A percentile compares a stretch with the other conserved stretches of the same genome.
These are phyloP conservation scores for Tirmania nivea DNA, from an alignment of 495 filamentous ascomycete species.

Conservation along the genomic window DNA sequence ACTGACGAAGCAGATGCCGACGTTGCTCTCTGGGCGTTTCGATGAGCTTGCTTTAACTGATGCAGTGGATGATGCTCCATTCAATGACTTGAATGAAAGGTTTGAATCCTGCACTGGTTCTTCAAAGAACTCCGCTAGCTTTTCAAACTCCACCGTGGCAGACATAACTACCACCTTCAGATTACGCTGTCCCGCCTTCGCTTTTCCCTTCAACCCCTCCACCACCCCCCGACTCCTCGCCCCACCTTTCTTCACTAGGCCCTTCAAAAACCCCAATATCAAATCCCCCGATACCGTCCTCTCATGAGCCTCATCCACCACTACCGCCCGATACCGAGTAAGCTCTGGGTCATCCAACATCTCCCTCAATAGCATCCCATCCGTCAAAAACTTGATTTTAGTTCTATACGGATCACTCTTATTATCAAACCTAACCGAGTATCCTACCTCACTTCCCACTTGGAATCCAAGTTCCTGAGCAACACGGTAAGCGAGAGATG, in stretches of 20 bases:
- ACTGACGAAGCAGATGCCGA: conserved; percentile 37
- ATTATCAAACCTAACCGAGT: conserved; percentile 84
- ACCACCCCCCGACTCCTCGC: conserved; percentile 45
- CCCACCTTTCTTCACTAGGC: conserved; percentile 14
- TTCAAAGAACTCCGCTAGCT: conserved; percentile 52
- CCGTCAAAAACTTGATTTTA: conserved; percentile 79
- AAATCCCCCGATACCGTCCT: conserved; percentile 91
- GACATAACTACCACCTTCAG: conserved; percentile 92
- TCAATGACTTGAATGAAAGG: background rate
- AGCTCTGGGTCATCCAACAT: conserved; percentile 70
- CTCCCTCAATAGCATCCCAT: conserved; percentile 93
- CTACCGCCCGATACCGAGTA: conserved; percentile 62
- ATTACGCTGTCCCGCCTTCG: conserved; percentile 30
- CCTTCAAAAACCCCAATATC: conserved; percentile 62
- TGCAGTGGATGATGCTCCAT: background rate
- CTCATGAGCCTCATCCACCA: conserved; percentile 96
- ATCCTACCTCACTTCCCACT: conserved; percentile 56
- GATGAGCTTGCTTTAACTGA: conserved; percentile 8
- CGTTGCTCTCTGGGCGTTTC: conserved; percentile 26
- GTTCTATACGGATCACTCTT: conserved; percentile 47
- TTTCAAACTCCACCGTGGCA: conserved; percentile 76
- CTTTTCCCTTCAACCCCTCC: conserved; percentile 23
- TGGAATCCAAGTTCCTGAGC: conserved; percentile 77
- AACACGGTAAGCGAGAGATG: conserved; percentile 74
- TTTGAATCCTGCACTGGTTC: conserved; percentile 1